Base-by-base conservation (phyloP, 1,139 yeast species). In the Candida anutae region DNA sequence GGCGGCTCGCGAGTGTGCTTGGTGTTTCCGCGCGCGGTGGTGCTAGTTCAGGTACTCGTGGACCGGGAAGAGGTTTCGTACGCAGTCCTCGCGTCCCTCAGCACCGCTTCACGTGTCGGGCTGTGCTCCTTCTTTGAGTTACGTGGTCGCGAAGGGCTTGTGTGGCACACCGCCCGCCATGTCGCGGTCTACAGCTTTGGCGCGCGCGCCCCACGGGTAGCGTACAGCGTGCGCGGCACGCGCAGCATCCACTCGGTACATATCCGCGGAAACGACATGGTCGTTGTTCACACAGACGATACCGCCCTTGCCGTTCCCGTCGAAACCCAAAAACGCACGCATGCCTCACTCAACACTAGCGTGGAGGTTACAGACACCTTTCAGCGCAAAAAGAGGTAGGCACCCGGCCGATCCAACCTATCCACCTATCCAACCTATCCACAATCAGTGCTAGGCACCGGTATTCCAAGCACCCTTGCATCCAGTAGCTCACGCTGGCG, bases 321-420 rank as follows among this genome's bases (percentile, higher is more conserved):
- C 9, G 23, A 21, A 11, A 8, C 30, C 10, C n/a, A n/a, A n/a
- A n/a, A n/a, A n/a, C n/a, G n/a, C n/a, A n/a, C n/a, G n/a, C n/a
- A n/a, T n/a, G 31, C 27, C 6, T 30, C 35, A 3, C 11, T 31
- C n/a, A 31, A 35, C 22, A 28, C 36, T 22, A 35, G 38, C 21
- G 55, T 48, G 16, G 61, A 54, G 11, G 34, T 53, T 9, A 55
- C 62, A 4, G 62, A 56, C 34, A 56, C 62, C 3, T 56, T 56
- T 37, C 38, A 39, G 22, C 28, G 40, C 19, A 42, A 39, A 16
- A 49, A 49, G 34, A 30, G 43, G 23, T 24, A 10, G n/a, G n/a
- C n/a, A n/a, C n/a, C n/a, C n/a, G n/a, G n/a, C n/a, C n/a, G n/a
- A n/a, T n/a, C n/a, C n/a, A n/a, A n/a, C n/a, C n/a, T n/a, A n/a